Base-by-base conservation (phyloP, 495 filamentous ascomycete genomes). In the Thermochaetoides thermophila region DNA sequence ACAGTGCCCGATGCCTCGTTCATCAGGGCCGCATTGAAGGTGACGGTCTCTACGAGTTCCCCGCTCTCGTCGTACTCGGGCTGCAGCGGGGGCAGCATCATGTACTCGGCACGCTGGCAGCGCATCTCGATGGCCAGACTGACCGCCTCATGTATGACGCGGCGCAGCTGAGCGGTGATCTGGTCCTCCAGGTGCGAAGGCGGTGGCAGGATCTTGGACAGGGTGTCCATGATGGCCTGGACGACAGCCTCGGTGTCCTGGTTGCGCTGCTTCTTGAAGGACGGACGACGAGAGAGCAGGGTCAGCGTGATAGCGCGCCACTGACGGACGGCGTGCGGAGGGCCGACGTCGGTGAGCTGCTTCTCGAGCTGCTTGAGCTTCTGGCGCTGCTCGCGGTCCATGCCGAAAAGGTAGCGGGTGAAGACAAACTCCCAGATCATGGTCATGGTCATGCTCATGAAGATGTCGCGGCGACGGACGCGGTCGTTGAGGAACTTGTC, bases 381-480 rank as follows among this genome's bases (percentile, higher is more conserved):
- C 56, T 96, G 86, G 17, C 91, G 79, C 50, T 97, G 86, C 50
- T 94, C 89, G 32, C 84, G 71, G 57, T 95, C 87, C 83, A 96
- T 89, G 40, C 91, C 89, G 49, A 97, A 96, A 22, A 97, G 73
- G 50, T 96, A 97, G 35, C 91, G 77, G 8, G 85, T 92, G 55
- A 97, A 97, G 50, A 97, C 76, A 48, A 81, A 93, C 51, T 96
- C 87, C 84, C 84, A 95, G 22, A 96, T 73, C 82, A 97, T 92
- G 27, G 76, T 85, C 84, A 95, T 96, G 41, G 84, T 77, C 43
- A 96, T 81, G 16, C 82, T 85, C 81, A 94, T 93, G 61, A 96
- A 91, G 21, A 95, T 78, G 58, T 94, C 83, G 22, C 84, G 74
- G 31, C 89, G 74, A 38, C 71, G 72, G 32, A 89, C 78, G 27